Conservation (phyloP, 2,329 filamentous ascomycete genomes). For the Elsinoe arachidis region DNA sequence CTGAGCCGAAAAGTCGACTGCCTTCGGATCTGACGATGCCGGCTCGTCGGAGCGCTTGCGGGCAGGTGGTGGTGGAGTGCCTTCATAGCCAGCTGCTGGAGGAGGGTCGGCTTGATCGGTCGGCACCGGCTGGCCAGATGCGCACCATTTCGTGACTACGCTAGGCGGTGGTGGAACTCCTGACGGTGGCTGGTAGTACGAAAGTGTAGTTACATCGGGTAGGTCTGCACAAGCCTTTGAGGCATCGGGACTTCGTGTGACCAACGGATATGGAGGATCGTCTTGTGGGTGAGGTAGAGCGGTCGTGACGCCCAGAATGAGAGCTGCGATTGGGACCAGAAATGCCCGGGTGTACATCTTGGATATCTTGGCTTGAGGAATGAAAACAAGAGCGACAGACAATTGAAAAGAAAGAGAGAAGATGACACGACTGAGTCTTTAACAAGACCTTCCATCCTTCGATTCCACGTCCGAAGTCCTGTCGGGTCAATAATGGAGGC, state of each 20-base stretch:
- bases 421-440: neutral
- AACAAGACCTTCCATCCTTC: neutral
- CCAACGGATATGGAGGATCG: neutral
- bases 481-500: too few species aligned
- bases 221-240: neutral
- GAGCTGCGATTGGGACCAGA: neutral
- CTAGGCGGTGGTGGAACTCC: neutral
- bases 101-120: neutral
- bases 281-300: neutral
- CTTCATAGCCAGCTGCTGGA: neutral
- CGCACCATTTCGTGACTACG: neutral
- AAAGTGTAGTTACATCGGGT: neutral
- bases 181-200: neutral
- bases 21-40: neutral
- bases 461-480: too few species aligned
- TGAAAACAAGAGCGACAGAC: too few species aligned
- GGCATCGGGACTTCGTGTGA: neutral
- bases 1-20: neutral
- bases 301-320: neutral
- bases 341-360: neutral
- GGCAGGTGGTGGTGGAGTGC: neutral
- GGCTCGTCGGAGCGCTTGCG: neutral
- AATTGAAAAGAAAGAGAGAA: neutral
- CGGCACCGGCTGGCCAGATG: neutral
- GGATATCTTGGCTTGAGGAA: too few species aligned